Evolutionary conservation across 1,284 basidiomycete species (phyloP), one percentile per base, ranked within the genome.

Genomic region (Kwoniella shivajii): DNA sequence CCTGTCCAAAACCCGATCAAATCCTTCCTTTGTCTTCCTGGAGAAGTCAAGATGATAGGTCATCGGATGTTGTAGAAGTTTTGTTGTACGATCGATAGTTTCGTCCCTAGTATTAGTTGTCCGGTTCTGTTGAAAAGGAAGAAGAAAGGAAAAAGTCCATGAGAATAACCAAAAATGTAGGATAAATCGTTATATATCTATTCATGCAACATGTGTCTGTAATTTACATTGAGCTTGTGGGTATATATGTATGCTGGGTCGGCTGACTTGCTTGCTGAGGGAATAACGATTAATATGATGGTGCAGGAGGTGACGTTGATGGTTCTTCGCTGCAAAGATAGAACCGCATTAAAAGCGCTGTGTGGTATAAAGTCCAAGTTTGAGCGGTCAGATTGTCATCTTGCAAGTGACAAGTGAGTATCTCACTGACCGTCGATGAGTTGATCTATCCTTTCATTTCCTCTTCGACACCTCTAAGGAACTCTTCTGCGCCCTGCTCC

Each of bases 401-500:
- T 48, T 9, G 13, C 34, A 24, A 16, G 2, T 1, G n/a, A 34
- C 3, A 16, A 9, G 5, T 24, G 7, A 42, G 20, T 18, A 11
- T 13, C 6, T 20, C 38, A 39, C 11, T 39, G 38, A 39, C 38
- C 7, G 41, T 6, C 22, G 6, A 11, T 20, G 20, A 9, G 10
- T 42, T 11, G 22, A 6, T 34, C 18, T 47, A 18, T 14, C n/a
- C 38, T 24, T 50, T 50, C 34, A 60, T 54, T 31, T 66, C 65
- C 20, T 59, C 61, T 18, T 66, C 60, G 27, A 61, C 54, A 24
- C 47, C 53, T 37, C 22, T 50, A 22, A 63, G 38, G 20, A 67
- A 59, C 26, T 44, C 63, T 24, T 62, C 60, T 14, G 61, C 57
- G 36, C 53, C 49, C 24, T 45, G 7, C 26, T 45, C 50, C n/a